Conservation (phyloP, 768 basidiomycete species). For the Albatrellus ellisii region DNA sequence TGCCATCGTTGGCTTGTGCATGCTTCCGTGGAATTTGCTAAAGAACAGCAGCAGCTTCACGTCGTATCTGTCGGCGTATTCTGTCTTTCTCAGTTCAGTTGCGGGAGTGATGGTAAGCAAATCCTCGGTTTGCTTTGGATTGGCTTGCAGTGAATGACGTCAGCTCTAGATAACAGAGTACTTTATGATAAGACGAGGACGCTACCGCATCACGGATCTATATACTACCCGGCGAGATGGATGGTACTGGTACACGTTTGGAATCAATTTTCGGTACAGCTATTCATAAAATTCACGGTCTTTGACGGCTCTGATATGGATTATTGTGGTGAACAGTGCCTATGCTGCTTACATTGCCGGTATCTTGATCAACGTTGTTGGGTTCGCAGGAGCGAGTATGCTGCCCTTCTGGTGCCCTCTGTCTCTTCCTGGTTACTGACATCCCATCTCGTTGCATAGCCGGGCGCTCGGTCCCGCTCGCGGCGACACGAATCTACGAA, state of each 20-base stretch:
- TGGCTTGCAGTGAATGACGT: background rate
- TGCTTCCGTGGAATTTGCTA: constrained; percentile 68
- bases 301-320: no score
- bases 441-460: constrained; percentile 20
- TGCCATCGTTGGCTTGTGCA: constrained; percentile 63
- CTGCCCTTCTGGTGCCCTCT: background rate
- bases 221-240: constrained; percentile 42
- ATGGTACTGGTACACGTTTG: constrained; percentile 68
- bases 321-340: constrained; percentile 32
- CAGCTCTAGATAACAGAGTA: constrained; percentile 61
- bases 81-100: constrained; percentile 71
- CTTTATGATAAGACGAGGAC: constrained; percentile 58
- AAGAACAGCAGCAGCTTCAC: constrained; percentile 66
- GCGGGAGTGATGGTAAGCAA: constrained; percentile 59
- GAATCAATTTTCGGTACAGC: constrained; percentile 53
- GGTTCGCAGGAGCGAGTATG: constrained; percentile 65
- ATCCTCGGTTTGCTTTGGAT: background rate
- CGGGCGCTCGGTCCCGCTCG: constrained; percentile 46
- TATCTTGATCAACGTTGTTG: constrained; percentile 73
- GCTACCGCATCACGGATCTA: constrained; percentile 58
- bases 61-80: constrained; percentile 72
- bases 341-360: constrained; percentile 59
- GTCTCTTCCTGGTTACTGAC: background rate
- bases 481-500: constrained; percentile 60
- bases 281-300: background rate